Percentiles rank a stretch among this genome's conserved stretches.
Evolutionary conservation across 73 alveolate species (phyloP).

Genomic region (Uronychia binucleata): DNA sequence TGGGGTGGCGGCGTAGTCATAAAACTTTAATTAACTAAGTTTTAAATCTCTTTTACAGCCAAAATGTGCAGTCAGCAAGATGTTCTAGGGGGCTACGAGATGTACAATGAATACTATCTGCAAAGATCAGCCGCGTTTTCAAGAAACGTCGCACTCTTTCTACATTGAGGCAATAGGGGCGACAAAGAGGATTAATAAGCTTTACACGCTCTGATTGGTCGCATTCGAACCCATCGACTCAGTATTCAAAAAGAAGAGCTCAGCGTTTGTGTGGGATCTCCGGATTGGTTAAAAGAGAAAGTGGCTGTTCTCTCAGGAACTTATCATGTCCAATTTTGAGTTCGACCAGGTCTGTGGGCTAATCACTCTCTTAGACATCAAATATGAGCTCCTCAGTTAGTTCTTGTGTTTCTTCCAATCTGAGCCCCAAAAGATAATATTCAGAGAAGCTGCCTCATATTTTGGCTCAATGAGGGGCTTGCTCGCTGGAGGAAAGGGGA

Average conservation of each 20-base stretch:
- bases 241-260: background rate
- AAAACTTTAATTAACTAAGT: too few species aligned
- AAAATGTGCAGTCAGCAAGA: background rate
- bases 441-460: too few species aligned
- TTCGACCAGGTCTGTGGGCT: too few species aligned
- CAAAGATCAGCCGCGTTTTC: background rate
- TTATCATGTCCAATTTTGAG: background rate
- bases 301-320: background rate
- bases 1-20: background rate
- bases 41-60: background rate
- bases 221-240: too few species aligned
- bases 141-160: background rate
- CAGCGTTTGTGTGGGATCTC: background rate
- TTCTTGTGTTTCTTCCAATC: too few species aligned
- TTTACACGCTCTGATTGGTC: too few species aligned
- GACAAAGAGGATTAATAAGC: too few species aligned
- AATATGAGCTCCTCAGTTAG: too few species aligned
- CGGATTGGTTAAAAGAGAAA: background rate
- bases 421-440: too few species aligned
- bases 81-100: background rate
- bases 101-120: background rate
- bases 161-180: background rate
- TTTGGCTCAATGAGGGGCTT: too few species aligned
- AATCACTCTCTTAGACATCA: too few species aligned
- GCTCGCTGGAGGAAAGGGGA: too few species aligned